Percentiles rank a stretch among this genome's conserved stretches.
phyloP scores from a whole-genome alignment of 768 basidiomycete species.

The Suillus decipiens region DNA sequence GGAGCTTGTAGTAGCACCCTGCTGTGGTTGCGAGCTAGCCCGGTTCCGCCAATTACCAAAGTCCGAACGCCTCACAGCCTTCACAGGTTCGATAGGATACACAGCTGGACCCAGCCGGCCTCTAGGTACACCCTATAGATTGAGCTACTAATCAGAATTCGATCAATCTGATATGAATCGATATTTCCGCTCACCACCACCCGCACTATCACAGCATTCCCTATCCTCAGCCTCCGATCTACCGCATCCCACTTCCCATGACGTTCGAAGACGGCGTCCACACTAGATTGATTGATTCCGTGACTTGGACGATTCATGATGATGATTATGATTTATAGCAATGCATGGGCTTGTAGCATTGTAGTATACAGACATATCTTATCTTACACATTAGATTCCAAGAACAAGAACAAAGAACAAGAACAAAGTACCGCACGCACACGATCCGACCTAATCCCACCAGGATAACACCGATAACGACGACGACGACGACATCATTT shows the following conservation, averaged over 20 bases:
- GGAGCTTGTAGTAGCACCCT: too few relatives aligned
- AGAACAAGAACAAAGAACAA: background rate
- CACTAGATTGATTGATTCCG: conserved; percentile 11
- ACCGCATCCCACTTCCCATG: conserved; percentile 10
- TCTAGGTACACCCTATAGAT: too few relatives aligned
- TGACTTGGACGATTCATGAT: background rate
- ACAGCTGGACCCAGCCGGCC: too few relatives aligned
- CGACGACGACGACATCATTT: background rate
- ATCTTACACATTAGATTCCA: background rate
- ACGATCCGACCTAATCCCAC: background rate
- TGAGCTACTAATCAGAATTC: conserved; percentile 62
- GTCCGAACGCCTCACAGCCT: too few relatives aligned
- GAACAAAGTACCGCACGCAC: background rate
- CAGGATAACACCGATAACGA: background rate
- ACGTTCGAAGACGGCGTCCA: conserved; percentile 26
- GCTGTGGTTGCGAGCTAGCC: too few relatives aligned
- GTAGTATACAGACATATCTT: conserved; percentile 6
- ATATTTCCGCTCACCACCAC: conserved; percentile 53
- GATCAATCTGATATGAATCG: conserved; percentile 73
- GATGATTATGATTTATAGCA: conserved; percentile 3
- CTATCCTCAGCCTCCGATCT: background rate
- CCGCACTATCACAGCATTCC: background rate
- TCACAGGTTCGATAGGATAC: too few relatives aligned
- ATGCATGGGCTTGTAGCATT: conserved; percentile 3
- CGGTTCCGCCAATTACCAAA: too few relatives aligned